These are phyloP conservation scores for Citrus sinensis DNA, from an alignment of 345 rosid species.

Conservation along the genomic window DVS_A1.0 CM039161.1:24735001-24735500, in stretches of 20 bases:
- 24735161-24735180: conserved; percentile 28
- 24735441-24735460: conserved; percentile 94
- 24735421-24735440: conserved; percentile 97
- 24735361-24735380: conserved; percentile 10
- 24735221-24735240: no score
- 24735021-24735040: conserved; percentile 35
- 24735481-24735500: conserved; percentile 12
- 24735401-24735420: conserved; percentile 27
- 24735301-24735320: conserved; percentile 92
- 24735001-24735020: conserved; percentile 6
- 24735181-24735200: conserved; percentile 14
- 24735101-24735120: conserved; percentile 96
- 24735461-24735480: conserved; percentile 75
- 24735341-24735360: conserved; percentile 38
- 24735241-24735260: conserved; percentile 5
- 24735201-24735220: background rate
- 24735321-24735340: conserved; percentile 97
- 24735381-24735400: background rate
- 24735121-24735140: conserved; percentile 92
- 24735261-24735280: conserved; percentile 98
- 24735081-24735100: conserved; percentile 90
- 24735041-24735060: conserved; percentile 95
- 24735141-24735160: conserved; percentile 97
- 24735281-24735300: conserved; percentile 89
- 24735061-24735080: conserved; percentile 84